Evolutionary conservation across 192 early-diverging fungal species (phyloP).

Genomic region (Linnemannia zychae): DNA sequence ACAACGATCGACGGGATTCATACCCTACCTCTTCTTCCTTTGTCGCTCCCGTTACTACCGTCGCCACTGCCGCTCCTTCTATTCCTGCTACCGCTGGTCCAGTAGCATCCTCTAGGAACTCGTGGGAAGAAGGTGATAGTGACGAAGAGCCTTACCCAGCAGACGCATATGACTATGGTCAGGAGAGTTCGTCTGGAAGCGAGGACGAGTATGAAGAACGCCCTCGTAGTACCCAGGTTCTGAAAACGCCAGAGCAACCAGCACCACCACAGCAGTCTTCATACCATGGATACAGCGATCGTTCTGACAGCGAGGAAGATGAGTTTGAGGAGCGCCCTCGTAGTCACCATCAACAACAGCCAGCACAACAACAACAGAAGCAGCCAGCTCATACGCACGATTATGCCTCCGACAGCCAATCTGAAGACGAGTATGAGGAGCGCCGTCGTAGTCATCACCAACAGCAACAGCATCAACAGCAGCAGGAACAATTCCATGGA

Average conservation of each 20-base stretch:
- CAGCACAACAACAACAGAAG: background rate
- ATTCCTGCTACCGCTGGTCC: background rate
- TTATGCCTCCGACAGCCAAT: background rate
- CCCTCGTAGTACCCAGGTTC: constrained; percentile 11
- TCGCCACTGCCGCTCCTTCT: background rate
- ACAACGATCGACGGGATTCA: constrained; percentile 7
- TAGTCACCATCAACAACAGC: background rate
- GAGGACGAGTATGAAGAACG: constrained; percentile 37
- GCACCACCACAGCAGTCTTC: background rate
- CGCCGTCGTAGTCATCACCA: background rate
- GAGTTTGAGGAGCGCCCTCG: background rate
- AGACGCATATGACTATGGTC: constrained; percentile 46
- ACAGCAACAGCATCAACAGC: background rate
- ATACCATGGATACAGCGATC: constrained; percentile 7
- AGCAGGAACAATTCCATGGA: constrained; percentile 7
- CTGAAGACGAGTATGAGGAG: constrained; percentile 5
- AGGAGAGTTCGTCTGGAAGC: constrained; percentile 4
- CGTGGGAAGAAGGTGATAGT: constrained; percentile 46
- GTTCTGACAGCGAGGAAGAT: background rate
- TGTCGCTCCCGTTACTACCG: background rate
- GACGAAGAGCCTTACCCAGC: constrained; percentile 44
- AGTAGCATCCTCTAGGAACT: constrained; percentile 15
- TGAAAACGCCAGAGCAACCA: constrained; percentile 1
- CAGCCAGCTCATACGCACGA: background rate
- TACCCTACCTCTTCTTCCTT: constrained; percentile 3